Evolutionary conservation across 805 yeast genomes (phyloP), one percentile per base, ranked within the genome.

Genomic region (Starmerella roubikii): DNA sequence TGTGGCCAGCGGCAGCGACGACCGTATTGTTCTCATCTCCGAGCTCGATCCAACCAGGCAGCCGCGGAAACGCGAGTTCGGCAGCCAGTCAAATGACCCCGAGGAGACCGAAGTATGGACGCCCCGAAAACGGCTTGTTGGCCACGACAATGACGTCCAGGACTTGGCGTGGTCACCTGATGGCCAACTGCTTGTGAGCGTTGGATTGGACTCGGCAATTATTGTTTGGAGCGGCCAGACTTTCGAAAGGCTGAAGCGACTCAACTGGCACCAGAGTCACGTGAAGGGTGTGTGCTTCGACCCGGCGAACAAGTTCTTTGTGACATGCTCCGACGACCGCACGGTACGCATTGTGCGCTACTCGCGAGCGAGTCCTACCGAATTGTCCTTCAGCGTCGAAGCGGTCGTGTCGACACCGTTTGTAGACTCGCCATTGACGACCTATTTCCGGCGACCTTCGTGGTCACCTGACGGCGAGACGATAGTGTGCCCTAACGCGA

Each of bases 141-240:
- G 96, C 1, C 99, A 91, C 58, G 97, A 91, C 47, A 91, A 88
- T 55, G 99, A 91, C 62, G 82, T 91, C 36, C 98, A 91, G 57
- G 98, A 91, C 59, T 77, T 91, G 49, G 93, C 95, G 31, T 91
- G 98, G 97, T 81, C 94, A 1, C 96, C 97, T 0, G 97, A 88
- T 55, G 80, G 93, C 3, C 72, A 83, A 27, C 72, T 91, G 19
- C 63, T 91, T 34, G 95, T 91, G 15, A 80, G 94, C 1, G 98
- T 88, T 10, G 98, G 98, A 0, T 66, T 91, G 41, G 99, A 91
- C 59, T 68, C 95, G 54, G 79, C 91, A 32, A 82, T 91, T 38
- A 81, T 88, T 33, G 76, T 91, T 11, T 91, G 97, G 96, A 82
- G 77, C 53, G 97, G 95, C 3, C 62, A 74, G 2, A 88, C 95